phyloP scores from a whole-genome alignment of 192 early-diverging fungal species.

The Coemansia nantahalensis region DNA sequence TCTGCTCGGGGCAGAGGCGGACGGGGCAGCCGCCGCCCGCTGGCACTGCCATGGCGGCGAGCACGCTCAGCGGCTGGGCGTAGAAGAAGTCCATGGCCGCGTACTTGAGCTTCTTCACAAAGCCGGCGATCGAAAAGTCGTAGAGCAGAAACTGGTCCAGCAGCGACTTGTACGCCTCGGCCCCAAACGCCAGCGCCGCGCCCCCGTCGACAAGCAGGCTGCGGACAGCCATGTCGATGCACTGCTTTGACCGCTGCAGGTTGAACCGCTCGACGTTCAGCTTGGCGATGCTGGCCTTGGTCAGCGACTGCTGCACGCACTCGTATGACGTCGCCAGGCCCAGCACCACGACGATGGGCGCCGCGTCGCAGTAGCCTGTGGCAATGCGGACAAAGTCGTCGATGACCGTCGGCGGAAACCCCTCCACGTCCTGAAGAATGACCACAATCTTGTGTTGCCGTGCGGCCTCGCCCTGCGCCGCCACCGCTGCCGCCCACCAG shows the following conservation, averaged over 20 bases:
- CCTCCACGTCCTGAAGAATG: conserved; percentile 86
- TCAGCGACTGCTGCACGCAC: conserved; percentile 73
- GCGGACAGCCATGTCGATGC: conserved; percentile 66
- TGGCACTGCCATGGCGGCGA: conserved; percentile 42
- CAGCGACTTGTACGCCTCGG: conserved; percentile 69
- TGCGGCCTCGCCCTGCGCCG: not conserved
- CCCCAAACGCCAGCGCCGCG: conserved; percentile 61
- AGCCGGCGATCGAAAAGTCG: conserved; percentile 76
- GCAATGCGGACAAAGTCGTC: conserved; percentile 67
- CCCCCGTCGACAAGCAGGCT: conserved; percentile 56
- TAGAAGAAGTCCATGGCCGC: conserved; percentile 85
- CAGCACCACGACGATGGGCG: conserved; percentile 80
- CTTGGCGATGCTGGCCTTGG: conserved; percentile 66
- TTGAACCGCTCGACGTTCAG: conserved; percentile 79
- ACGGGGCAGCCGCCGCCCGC: conserved; percentile 20
- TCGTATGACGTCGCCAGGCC: conserved; percentile 88
- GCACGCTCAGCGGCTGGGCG: conserved; percentile 76
- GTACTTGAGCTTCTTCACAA: conserved; percentile 76
- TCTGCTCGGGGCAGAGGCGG: conserved; percentile 54
- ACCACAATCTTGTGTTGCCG: conserved; percentile 53
- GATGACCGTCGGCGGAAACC: conserved; percentile 68
- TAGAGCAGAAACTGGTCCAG: conserved; percentile 78
- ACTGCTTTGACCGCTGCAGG: conserved; percentile 69
- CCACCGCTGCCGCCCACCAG: conserved; percentile 59
- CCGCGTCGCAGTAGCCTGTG: conserved; percentile 63